Percentiles rank a stretch among this genome's conserved stretches.
Conservation (phyloP, 192 early-diverging fungal species). For the Umbelopsis sp. region DNA sequence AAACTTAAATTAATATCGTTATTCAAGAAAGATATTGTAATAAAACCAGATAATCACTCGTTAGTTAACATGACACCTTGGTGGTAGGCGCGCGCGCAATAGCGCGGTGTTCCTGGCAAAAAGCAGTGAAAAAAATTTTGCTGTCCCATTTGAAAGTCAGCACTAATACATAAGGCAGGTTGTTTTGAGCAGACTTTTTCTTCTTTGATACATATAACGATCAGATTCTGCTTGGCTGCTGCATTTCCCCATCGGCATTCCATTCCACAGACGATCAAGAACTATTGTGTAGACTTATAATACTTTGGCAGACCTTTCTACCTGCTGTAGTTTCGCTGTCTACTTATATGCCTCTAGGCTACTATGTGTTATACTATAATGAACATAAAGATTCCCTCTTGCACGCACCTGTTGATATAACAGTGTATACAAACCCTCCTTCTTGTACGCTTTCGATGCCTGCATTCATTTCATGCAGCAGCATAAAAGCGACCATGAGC, state of each 20-base stretch:
- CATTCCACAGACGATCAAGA: conserved; percentile 24
- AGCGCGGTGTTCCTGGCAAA: too few relatives aligned
- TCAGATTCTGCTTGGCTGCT: conserved; percentile 24
- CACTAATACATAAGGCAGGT: neutral
- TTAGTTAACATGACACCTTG: too few relatives aligned
- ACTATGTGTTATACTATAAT: neutral
- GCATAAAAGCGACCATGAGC: too few relatives aligned
- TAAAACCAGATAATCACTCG: too few relatives aligned
- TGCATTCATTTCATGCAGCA: too few relatives aligned
- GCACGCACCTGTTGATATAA: neutral
- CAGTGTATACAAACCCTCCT: neutral
- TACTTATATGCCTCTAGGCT: neutral
- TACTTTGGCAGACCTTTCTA: neutral
- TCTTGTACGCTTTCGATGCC: neutral
- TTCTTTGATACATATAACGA: conserved; percentile 21
- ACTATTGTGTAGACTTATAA: conserved; percentile 19
- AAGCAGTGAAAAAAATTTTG: too few relatives aligned
- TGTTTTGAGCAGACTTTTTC: neutral
- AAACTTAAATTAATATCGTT: too few relatives aligned
- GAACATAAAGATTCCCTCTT: neutral
- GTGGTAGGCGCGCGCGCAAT: too few relatives aligned
- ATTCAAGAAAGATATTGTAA: too few relatives aligned
- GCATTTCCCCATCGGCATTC: conserved; percentile 14
- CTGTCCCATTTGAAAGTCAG: neutral
- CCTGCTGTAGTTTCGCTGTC: conserved; percentile 13